Base-by-base conservation (phyloP, 768 basidiomycete genomes). In the Sarcodon aspratus region DNA sequence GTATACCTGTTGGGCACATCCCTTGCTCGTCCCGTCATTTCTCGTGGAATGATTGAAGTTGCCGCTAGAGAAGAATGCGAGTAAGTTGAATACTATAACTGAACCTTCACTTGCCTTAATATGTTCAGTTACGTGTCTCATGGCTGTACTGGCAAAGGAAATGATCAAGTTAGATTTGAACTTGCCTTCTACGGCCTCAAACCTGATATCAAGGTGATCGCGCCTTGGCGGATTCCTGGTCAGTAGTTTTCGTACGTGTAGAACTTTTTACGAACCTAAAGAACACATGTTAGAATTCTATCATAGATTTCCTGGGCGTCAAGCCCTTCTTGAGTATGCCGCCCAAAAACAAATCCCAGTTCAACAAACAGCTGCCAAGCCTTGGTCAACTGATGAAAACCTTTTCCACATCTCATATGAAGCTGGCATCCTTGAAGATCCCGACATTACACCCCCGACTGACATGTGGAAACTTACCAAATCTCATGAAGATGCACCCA, bases 381-480 rank as follows among this genome's bases (percentile, higher is more conserved):
- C 96, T 35, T 99, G 96, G 96, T 97, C 95, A 3, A 99, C 96
- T 6, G 95, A 99, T 64, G 96, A 98, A 71, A 99, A 98, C 71
- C 76, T 99, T 44, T 97, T 95, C 83, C 96, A 99, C 73, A 99
- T 98, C 69, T 98, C 96, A 13, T 99, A 97, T 70, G 96, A 99
- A 67, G 95, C 96, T 9, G 96, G 95, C 42, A 98, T 99, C 65
- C 82, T 99, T 54, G 96, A 99, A 66, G 87, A 98, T 62, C 96
- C 96, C 54, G 80, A 95, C 73, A 82, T 72, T 51, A 97, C 92
- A 6, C 96, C 96, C 47, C 95, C 95, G 13, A 63, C 65, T 10
- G 95, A 98, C 74, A 99, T 99, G 96, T 99, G 96, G 96, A 98
- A 97, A 67, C 81, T 98, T 55, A 97, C 90, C 53, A 72, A 75